phyloP scores from a whole-genome alignment of 148 eudicot genomes.

The Polygonum aviculare region DNA sequence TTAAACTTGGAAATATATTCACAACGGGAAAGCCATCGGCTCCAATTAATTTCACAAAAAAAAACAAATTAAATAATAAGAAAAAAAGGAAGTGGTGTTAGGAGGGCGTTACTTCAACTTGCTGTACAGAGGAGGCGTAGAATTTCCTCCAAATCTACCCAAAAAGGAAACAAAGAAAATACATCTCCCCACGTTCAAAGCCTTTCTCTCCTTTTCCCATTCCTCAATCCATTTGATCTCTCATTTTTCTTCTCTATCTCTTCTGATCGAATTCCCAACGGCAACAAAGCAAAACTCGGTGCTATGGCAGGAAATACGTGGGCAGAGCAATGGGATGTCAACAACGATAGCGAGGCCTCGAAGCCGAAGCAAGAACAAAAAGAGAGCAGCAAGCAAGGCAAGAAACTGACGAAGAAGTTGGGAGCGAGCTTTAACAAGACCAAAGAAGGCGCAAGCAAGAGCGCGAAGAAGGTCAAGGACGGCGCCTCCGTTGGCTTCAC shows the following conservation, averaged over 20 bases:
- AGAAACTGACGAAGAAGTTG: slow-evolving; percentile 25
- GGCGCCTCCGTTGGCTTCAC: slow-evolving; percentile 22
- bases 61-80: too few species aligned
- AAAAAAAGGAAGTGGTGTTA: neutral
- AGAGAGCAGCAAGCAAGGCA: slow-evolving; percentile 2
- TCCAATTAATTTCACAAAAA: too few species aligned
- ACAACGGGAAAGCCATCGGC: too few species aligned
- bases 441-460: slow-evolving; percentile 29
- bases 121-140: neutral
- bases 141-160: neutral
- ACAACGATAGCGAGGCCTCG: slow-evolving; percentile 9
- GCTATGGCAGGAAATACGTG: slow-evolving; percentile 21
- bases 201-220: neutral
- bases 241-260: neutral
- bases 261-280: neutral
- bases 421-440: slow-evolving; percentile 29
- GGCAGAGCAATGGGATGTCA: slow-evolving; percentile 42
- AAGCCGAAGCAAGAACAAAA: slow-evolving; percentile 8
- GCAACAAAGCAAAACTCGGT: neutral
- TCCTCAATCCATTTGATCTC: neutral
- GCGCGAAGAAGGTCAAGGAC: slow-evolving; percentile 32
- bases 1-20: too few species aligned
- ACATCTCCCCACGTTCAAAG: slow-evolving; percentile 8
- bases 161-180: neutral
- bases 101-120: neutral